These are phyloP conservation scores for Trichoderma citrinoviride DNA, from an alignment of 2,329 filamentous ascomycete genomes.

Conservation along the genomic window DNA sequence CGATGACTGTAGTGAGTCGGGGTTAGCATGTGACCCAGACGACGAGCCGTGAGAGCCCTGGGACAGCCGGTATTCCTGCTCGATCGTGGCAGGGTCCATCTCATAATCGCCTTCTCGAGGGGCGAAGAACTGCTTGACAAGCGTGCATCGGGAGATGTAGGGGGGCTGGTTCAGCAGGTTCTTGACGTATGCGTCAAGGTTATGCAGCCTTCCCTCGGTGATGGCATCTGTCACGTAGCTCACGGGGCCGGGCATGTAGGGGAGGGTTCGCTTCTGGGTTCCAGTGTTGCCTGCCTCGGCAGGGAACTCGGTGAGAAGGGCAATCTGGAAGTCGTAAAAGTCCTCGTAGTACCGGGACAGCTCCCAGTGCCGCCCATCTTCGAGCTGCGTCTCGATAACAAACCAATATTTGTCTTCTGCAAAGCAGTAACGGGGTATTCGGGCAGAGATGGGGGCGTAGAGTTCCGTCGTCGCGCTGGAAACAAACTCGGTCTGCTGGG, in stretches of 20 bases:
- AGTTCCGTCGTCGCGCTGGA: conserved; percentile 52
- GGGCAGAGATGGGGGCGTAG: conserved; percentile 75
- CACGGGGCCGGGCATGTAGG: conserved; percentile 97
- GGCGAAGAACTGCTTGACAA: conserved; percentile 88
- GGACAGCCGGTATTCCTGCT: conserved; percentile 76
- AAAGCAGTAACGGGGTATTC: conserved; percentile 90
- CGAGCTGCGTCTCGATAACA: conserved; percentile 85
- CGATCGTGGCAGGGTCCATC: conserved; percentile 71
- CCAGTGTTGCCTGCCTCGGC: conserved; percentile 87
- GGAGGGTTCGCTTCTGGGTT: conserved; percentile 74
- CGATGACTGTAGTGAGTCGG: conserved; percentile 63
- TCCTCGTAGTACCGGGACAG: conserved; percentile 94
- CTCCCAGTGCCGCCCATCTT: conserved; percentile 90
- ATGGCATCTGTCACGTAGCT: conserved; percentile 98
- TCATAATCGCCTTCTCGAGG: conserved; percentile 91
- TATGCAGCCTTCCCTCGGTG: conserved; percentile 87
- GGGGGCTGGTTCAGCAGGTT: conserved; percentile 78
- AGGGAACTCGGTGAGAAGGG: conserved; percentile 86
- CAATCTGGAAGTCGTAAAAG: conserved; percentile 98
- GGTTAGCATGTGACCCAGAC: conserved; percentile 58
- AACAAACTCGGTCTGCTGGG: conserved; percentile 38
- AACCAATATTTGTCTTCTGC: conserved; percentile 95
- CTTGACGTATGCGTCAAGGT: conserved; percentile 93
- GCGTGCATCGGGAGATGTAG: conserved; percentile 78
- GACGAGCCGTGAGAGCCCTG: conserved; percentile 66